phyloP scores from a whole-genome alignment of 176 grass and related monocot genomes.

The Musa itinerans region DNA sequence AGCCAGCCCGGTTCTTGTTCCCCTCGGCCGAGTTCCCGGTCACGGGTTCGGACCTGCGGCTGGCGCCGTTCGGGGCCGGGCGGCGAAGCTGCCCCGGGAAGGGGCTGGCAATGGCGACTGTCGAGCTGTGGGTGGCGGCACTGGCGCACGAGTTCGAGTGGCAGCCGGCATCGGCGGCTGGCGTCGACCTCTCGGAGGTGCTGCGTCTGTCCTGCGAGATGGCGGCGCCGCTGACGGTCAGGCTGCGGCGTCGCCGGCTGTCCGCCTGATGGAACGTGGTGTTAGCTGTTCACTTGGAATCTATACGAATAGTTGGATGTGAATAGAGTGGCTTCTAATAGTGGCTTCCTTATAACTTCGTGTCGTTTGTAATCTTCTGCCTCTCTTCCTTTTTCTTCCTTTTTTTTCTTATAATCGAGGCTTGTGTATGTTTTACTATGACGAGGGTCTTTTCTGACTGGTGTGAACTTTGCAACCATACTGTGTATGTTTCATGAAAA shows the following conservation, averaged over 20 bases:
- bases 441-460: no score
- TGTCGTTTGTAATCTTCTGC: no score
- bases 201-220: conserved; percentile 90
- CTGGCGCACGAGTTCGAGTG: conserved; percentile 64
- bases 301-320: neutral
- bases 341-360: no score
- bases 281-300: neutral
- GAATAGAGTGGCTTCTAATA: neutral
- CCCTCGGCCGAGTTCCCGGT: conserved; percentile 14
- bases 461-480: no score
- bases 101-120: conserved; percentile 72
- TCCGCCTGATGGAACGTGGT: no score
- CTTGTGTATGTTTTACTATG: no score
- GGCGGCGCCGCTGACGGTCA: conserved; percentile 46
- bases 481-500: no score
- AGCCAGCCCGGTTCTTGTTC: conserved; percentile 36
- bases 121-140: conserved; percentile 64
- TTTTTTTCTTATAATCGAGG: no score
- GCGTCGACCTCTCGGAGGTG: conserved; percentile 51
- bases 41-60: conserved; percentile 49
- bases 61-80: conserved; percentile 79
- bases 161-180: neutral
- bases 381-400: no score
- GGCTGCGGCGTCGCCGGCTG: conserved; percentile 1
- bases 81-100: conserved; percentile 74